Conservation (phyloP, 2,329 filamentous ascomycete genomes). For the Knoxdaviesia capensis region DNA sequence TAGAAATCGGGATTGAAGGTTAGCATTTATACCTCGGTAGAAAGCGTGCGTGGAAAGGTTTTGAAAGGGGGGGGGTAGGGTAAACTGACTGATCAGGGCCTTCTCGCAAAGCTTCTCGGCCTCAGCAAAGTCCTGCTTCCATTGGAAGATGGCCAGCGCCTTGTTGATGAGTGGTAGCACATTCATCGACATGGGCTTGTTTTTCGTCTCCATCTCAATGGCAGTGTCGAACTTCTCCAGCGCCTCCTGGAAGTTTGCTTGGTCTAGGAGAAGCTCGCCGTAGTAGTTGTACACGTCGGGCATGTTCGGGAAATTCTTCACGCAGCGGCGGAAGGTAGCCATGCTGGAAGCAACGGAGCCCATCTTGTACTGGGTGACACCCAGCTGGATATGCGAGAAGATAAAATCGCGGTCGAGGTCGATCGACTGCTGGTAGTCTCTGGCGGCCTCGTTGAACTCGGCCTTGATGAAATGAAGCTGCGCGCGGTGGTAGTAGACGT, state of each 20-base stretch:
- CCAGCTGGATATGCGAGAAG: constrained; percentile 97
- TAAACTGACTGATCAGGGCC: constrained; percentile 72
- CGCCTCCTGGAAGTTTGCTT: constrained; percentile 85
- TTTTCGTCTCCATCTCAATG: constrained; percentile 95
- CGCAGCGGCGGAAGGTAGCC: constrained; percentile 91
- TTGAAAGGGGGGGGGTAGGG: constrained; percentile 1
- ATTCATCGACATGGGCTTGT: constrained; percentile 89
- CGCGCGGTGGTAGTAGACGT: constrained; percentile 97
- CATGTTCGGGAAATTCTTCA: constrained; percentile 95
- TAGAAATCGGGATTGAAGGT: constrained; percentile 9
- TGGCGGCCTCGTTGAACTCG: constrained; percentile 81
- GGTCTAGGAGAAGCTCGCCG: constrained; percentile 87
- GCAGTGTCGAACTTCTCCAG: constrained; percentile 96
- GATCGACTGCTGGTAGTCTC: constrained; percentile 98
- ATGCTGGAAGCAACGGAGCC: constrained; percentile 93
- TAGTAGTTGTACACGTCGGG: constrained; percentile 99
- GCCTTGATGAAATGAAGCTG: constrained; percentile 96
- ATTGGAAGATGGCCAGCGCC: constrained; percentile 89
- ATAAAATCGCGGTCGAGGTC: constrained; percentile 92
- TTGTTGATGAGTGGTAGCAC: constrained; percentile 97
- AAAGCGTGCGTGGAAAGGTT: constrained; percentile 5
- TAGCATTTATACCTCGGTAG: constrained; percentile 10
- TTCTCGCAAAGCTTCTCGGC: constrained; percentile 95
- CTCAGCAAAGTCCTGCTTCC: constrained; percentile 90
- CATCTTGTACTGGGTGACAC: constrained; percentile 99